These are phyloP conservation scores for Penicillium arizonense DNA, from an alignment of 495 filamentous ascomycete genomes.

Conservation along the genomic window DNA sequence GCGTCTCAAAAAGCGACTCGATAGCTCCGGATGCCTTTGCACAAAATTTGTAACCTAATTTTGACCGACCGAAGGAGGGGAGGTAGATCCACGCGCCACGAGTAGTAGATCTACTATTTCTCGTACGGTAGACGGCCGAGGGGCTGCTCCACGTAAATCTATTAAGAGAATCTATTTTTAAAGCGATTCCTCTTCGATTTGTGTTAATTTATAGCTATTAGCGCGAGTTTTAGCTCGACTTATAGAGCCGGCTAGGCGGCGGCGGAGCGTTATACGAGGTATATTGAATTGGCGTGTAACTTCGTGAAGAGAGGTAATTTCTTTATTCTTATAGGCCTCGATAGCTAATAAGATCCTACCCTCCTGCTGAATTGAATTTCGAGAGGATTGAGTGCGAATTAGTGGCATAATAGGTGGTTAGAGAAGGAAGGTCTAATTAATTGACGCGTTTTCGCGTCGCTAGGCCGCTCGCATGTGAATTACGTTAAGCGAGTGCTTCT, in stretches of 20 bases:
- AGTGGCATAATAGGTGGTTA: neutral
- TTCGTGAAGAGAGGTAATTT: no score
- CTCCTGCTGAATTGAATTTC: constrained; percentile 2
- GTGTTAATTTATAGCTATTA: constrained; percentile 20
- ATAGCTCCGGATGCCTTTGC: neutral
- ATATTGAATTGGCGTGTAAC: no score
- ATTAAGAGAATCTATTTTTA: constrained; percentile 27
- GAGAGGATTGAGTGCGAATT: neutral
- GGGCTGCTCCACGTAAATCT: constrained; percentile 8
- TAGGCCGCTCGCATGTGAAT: no score
- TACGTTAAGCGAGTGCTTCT: no score
- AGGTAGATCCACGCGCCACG: constrained; percentile 4
- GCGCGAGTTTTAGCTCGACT: no score
- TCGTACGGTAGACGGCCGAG: constrained; percentile 15
- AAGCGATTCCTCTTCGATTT: constrained; percentile 27
- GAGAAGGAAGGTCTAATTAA: neutral
- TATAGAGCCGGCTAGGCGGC: no score
- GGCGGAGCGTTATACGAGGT: no score
- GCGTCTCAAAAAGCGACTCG: neutral
- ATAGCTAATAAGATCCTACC: constrained; percentile 8
- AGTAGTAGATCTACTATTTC: constrained; percentile 39
- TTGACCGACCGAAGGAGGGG: neutral
- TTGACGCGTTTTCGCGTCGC: no score
- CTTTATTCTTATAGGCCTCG: no score
- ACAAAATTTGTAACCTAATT: neutral